Base-by-base conservation (phyloP, 306 rosid species). In the Ammopiptanthus mongolicus region DNA sequence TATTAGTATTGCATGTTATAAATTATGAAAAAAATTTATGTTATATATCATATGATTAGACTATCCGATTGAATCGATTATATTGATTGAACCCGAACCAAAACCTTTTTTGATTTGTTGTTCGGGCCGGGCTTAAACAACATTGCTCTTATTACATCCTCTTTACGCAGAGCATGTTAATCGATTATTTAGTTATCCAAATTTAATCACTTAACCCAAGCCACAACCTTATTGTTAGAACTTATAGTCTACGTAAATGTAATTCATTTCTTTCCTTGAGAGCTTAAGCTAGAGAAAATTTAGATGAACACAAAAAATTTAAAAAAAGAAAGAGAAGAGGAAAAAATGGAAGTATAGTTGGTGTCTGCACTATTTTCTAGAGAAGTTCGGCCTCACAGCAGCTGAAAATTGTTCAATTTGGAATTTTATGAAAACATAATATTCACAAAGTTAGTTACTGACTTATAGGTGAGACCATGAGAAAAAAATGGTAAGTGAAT, bases 361-460 rank as follows among this genome's bases (percentile, higher is more conserved):
- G 44, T 58, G 46, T 31, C 10, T 50, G 65, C 83, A 69, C 72
- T 2, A 25, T 33, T 34, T 50, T 80, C 71, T 39, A 81, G 79
- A 71, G 44, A 55, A 71, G 21, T 8, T 13, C 22, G 25, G 66
- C 71, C 77, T 55, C 82, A 41, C 12, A 8, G 31, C 8, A 71
- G 71, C 33, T 76, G 60, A 72, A 57, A 28, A 76, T 73, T 31
- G 34, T 53, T 71, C 39, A 15, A 14, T 29, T 5, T 46, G 34
- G 61, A 41, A 50, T 23, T 17, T 68, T 52, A 11, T 74, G 9
- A 14, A 73, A 58, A 58, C 23, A 21, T 23, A 62, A 67, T 33
- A 47, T 78, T 76, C 31, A 48, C 28, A 5, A 21, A 36, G 41
- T 36, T 34, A 6, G 39, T 5, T 6, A 6, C 28, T 5, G 42